Conservation (phyloP, 495 filamentous ascomycete species). For the Hyphodiscus hymeniophilus region DNA sequence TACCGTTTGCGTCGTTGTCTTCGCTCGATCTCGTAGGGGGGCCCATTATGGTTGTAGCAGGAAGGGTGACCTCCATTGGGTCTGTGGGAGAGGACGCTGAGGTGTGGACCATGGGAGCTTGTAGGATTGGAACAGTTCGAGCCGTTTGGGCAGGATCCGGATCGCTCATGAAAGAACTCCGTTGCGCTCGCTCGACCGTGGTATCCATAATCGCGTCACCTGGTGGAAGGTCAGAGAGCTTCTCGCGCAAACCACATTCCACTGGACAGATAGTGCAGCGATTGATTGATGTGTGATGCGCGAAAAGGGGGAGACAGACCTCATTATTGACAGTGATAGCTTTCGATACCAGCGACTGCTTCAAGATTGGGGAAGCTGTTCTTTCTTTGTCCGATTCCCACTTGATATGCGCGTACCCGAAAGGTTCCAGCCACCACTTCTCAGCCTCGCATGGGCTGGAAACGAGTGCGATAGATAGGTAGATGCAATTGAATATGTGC, state of each 20-base stretch:
- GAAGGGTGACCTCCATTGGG: conserved; percentile 23
- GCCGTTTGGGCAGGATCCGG: conserved; percentile 15
- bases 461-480: not conserved
- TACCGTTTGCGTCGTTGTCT: conserved; percentile 24
- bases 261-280: not conserved
- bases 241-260: conserved; percentile 5
- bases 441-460: conserved; percentile 20
- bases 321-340: conserved; percentile 17
- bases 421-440: conserved; percentile 7
- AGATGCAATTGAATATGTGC: conserved; percentile 2
- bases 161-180: conserved; percentile 16
- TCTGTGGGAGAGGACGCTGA: conserved; percentile 20
- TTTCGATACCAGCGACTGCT: conserved; percentile 2
- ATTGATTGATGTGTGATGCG: conserved; percentile 3
- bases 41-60: conserved; percentile 17
- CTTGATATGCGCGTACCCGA: conserved; percentile 16
- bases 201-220: conserved; percentile 21
- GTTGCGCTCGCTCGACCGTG: conserved; percentile 20
- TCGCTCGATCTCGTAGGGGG: conserved; percentile 22
- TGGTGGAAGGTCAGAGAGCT: conserved; percentile 8
- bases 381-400: conserved; percentile 12
- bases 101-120: conserved; percentile 17
- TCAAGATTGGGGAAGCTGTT: conserved; percentile 6
- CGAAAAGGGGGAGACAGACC: conserved; percentile 10
- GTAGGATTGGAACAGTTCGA: conserved; percentile 20